Percentiles rank a stretch among this genome's conserved stretches.
phyloP scores from a whole-genome alignment of 176 grass and related monocot genomes.

The Dactylis glomerata region DNA sequence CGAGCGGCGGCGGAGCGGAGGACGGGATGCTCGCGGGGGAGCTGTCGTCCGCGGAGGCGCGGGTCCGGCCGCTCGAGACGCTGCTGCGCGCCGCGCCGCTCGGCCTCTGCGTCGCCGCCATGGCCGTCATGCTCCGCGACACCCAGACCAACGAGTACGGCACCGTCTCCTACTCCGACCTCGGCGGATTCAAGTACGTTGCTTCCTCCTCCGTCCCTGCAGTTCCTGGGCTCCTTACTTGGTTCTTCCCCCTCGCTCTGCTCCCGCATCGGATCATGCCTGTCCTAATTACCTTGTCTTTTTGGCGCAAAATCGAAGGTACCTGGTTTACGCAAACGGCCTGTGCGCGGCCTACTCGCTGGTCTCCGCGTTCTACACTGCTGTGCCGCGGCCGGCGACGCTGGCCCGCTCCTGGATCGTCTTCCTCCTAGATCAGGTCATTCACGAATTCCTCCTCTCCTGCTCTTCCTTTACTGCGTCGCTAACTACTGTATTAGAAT shows the following conservation, averaged over 20 bases:
- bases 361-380: slow-evolving; percentile 59
- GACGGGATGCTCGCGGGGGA: not conserved
- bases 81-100: slow-evolving; percentile 68
- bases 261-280: not conserved
- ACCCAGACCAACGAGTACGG: slow-evolving; percentile 77
- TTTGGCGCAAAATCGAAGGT: slow-evolving; percentile 35
- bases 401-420: slow-evolving; percentile 62
- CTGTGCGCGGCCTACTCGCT: slow-evolving; percentile 86
- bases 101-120: slow-evolving; percentile 73
- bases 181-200: slow-evolving; percentile 74
- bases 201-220: not conserved
- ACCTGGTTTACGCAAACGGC: slow-evolving; percentile 80
- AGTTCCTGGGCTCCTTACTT: not conserved
- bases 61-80: slow-evolving; percentile 55
- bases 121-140: slow-evolving; percentile 79
- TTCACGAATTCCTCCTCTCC: not conserved
- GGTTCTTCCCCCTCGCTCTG: not conserved
- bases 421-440: slow-evolving; percentile 91
- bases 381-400: slow-evolving; percentile 48
- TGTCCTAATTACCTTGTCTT: not conserved
- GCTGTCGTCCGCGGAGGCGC: not conserved
- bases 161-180: slow-evolving; percentile 75
- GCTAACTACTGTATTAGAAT: not conserved
- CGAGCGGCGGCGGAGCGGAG: not conserved
- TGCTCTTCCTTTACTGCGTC: not conserved